These are phyloP conservation scores for Pythium graminicola DNA, from an alignment of 352 stramenopile species.

Conservation along the genomic window DNA sequence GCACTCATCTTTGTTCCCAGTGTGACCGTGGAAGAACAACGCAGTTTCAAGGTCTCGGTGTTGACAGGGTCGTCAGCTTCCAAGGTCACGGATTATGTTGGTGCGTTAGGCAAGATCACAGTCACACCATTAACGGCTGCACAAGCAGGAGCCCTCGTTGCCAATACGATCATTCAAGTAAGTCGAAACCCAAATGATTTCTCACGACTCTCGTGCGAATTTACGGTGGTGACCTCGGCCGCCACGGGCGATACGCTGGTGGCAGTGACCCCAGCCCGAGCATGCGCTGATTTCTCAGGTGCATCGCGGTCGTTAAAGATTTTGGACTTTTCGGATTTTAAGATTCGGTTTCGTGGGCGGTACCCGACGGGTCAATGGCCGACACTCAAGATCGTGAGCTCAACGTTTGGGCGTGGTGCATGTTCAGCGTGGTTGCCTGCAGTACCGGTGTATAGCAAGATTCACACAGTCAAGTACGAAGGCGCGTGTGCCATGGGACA, in stretches of 20 bases:
- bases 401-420: conserved; percentile 28
- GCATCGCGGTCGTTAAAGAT: conserved; percentile 48
- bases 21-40: conserved; percentile 39
- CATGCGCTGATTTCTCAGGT: conserved; percentile 36
- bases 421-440: conserved; percentile 39
- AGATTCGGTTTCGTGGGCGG: conserved; percentile 57
- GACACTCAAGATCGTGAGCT: conserved; percentile 46
- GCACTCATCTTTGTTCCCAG: conserved; percentile 35
- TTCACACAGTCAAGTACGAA: conserved; percentile 70
- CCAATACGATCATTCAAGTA: conserved; percentile 52
- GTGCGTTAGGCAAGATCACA: conserved; percentile 21
- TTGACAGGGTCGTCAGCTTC: conserved; percentile 34
- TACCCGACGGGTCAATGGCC: conserved; percentile 71
- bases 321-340: conserved; percentile 65
- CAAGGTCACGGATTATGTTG: conserved; percentile 39
- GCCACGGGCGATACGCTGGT: conserved; percentile 21
- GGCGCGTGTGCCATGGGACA: conserved; percentile 43
- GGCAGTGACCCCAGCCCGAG: conserved; percentile 23
- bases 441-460: conserved; percentile 38
- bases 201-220: conserved; percentile 53
- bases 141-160: conserved; percentile 27
- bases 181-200: conserved; percentile 70
- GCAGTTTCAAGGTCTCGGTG: conserved; percentile 54
- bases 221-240: conserved; percentile 27
- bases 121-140: conserved; percentile 30